phyloP scores from a whole-genome alignment of 306 rosid genomes.

The Glycyrrhiza uralensis region DNA sequence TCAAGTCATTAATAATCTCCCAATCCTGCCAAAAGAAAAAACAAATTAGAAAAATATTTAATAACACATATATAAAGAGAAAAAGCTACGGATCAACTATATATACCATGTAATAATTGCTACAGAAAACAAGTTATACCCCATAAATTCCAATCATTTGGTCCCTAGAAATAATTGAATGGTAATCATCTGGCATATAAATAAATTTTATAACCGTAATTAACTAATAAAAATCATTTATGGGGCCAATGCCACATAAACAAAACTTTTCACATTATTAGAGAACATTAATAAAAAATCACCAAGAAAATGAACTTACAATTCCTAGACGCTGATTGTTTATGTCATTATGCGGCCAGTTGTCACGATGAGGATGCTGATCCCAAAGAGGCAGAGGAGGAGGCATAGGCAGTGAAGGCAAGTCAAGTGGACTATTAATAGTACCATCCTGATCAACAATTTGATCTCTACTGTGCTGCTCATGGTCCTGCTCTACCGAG shows the following conservation, averaged over 20 bases:
- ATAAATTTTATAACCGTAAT: neutral
- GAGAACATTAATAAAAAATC: neutral
- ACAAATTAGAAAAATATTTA: neutral
- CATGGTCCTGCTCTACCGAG: slow-evolving; percentile 61
- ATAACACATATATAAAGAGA: neutral
- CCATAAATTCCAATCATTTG: neutral
- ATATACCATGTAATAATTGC: neutral
- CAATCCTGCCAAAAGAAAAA: slow-evolving; percentile 58
- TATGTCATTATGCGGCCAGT: slow-evolving; percentile 67
- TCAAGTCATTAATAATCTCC: slow-evolving; percentile 83
- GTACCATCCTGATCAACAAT: slow-evolving; percentile 45
- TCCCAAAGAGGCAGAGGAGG: slow-evolving; percentile 65
- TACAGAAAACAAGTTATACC: neutral
- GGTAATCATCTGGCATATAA: neutral
- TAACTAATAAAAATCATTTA: neutral
- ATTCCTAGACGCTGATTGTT: slow-evolving; percentile 61
- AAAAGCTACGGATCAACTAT: neutral
- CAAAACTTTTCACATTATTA: neutral
- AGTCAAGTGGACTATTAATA: slow-evolving; percentile 38
- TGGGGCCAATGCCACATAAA: neutral
- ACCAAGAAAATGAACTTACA: slow-evolving; percentile 39
- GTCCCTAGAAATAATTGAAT: neutral
- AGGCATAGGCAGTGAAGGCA: slow-evolving; percentile 55
- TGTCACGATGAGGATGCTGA: slow-evolving; percentile 50
- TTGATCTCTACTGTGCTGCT: slow-evolving; percentile 50